These are phyloP conservation scores for Drechslerella dactyloides DNA, from an alignment of 2,329 filamentous ascomycete genomes.

Conservation along the genomic window DNA sequence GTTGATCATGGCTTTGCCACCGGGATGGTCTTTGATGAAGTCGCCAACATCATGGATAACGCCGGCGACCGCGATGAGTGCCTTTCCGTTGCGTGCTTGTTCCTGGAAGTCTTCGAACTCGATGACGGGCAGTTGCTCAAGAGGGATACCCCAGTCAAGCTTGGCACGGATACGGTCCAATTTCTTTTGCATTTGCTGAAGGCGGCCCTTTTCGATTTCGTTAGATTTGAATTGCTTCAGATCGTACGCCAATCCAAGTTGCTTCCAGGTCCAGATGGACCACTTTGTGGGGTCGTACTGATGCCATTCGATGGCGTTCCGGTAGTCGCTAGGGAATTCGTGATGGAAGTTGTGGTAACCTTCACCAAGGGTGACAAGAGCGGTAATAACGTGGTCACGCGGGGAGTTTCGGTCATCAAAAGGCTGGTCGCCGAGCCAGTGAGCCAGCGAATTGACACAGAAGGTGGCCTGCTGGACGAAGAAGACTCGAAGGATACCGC, in stretches of 20 bases:
- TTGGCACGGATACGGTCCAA: conserved; percentile 81
- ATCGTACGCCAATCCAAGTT: conserved; percentile 80
- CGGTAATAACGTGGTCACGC: conserved; percentile 84
- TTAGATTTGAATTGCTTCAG: conserved; percentile 90
- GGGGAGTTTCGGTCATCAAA: conserved; percentile 93
- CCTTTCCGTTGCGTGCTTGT: conserved; percentile 77
- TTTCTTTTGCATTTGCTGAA: conserved; percentile 91
- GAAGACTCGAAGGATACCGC: conserved; percentile 83
- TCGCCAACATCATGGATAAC: conserved; percentile 83
- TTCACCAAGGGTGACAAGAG: conserved; percentile 82
- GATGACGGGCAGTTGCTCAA: conserved; percentile 84
- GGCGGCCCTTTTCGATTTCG: conserved; percentile 88
- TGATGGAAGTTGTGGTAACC: conserved; percentile 97
- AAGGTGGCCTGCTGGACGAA: conserved; percentile 92
- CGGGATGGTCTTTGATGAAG: conserved; percentile 89
- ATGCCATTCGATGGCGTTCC: conserved; percentile 87
- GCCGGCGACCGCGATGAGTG: conserved; percentile 77
- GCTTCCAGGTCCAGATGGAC: conserved; percentile 84
- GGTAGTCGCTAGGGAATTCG: conserved; percentile 92
- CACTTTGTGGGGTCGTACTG: conserved; percentile 94
- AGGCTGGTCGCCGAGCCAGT: conserved; percentile 90
- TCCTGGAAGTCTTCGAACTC: conserved; percentile 85
- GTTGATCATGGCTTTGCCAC: conserved; percentile 83
- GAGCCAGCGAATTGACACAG: conserved; percentile 88
- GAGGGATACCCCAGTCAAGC: conserved; percentile 84